Conservation (phyloP, 2,329 filamentous ascomycete genomes). For the Diplodia mutila region DNA sequence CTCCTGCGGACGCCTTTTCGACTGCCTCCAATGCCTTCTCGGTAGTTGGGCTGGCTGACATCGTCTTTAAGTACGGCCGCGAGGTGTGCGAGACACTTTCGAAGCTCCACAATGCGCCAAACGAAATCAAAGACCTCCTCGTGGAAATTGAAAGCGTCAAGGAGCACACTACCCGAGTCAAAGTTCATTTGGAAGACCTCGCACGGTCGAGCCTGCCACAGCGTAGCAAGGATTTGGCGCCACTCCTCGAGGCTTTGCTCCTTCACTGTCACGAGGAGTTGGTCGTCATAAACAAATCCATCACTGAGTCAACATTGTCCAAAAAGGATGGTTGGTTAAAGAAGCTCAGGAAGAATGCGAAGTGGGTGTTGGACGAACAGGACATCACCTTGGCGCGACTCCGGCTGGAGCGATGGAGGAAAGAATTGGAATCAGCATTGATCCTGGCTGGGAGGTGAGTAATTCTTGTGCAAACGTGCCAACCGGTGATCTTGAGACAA, state of each 20-base stretch:
- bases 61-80: slow-evolving; percentile 11
- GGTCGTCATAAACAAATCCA: neutral
- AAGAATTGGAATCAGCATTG: slow-evolving; percentile 1
- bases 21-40: slow-evolving; percentile 11
- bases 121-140: neutral
- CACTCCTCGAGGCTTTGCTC: neutral
- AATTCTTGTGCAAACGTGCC: neutral
- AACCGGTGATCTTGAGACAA: neutral
- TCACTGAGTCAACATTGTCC: neutral
- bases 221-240: neutral
- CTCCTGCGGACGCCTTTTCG: neutral
- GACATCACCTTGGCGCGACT: neutral
- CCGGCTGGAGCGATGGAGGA: neutral
- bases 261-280: neutral
- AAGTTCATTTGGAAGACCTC: neutral
- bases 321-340: neutral
- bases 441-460: neutral
- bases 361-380: slow-evolving; percentile 8
- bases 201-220: neutral
- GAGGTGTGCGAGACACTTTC: slow-evolving; percentile 1
- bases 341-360: neutral
- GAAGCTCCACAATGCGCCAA: neutral
- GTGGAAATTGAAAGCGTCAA: slow-evolving; percentile 5
- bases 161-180: neutral
- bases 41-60: slow-evolving; percentile 4